These are phyloP conservation scores for Wickerhamiella occidentalis DNA, from an alignment of 805 yeast genomes.

Conservation along the genomic window DNA sequence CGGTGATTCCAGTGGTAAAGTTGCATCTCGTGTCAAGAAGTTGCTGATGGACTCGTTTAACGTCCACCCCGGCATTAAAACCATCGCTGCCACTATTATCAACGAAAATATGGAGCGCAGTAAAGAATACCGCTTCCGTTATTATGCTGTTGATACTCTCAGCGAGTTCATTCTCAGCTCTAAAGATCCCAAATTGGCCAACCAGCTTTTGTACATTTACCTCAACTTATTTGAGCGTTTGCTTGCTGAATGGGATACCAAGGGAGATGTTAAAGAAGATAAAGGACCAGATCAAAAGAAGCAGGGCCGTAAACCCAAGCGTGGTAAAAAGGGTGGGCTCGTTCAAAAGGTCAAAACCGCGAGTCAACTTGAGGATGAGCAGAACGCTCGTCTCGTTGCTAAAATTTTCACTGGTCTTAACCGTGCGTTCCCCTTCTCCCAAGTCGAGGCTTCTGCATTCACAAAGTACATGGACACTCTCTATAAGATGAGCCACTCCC, in stretches of 20 bases:
- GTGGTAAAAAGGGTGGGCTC: slow-evolving; percentile 65
- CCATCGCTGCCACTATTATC: slow-evolving; percentile 63
- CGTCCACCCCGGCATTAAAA: slow-evolving; percentile 92
- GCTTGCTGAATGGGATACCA: slow-evolving; percentile 53
- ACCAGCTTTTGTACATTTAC: slow-evolving; percentile 68
- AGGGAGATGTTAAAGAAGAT: slow-evolving; percentile 30
- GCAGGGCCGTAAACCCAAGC: slow-evolving; percentile 58
- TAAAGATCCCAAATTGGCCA: slow-evolving; percentile 70
- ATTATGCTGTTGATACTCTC: slow-evolving; percentile 75
- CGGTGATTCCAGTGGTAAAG: slow-evolving; percentile 87
- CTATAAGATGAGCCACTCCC: slow-evolving; percentile 82
- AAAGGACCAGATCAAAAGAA: slow-evolving; percentile 37
- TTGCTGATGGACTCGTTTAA: slow-evolving; percentile 69
- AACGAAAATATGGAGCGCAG: slow-evolving; percentile 67
- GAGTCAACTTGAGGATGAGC: slow-evolving; percentile 43
- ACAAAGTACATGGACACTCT: slow-evolving; percentile 70
- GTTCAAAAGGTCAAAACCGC: slow-evolving; percentile 23
- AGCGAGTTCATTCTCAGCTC: slow-evolving; percentile 85
- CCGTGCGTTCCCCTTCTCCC: slow-evolving; percentile 88
- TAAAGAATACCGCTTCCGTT: slow-evolving; percentile 70
- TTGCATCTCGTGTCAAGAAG: slow-evolving; percentile 77
- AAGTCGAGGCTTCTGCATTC: slow-evolving; percentile 51
- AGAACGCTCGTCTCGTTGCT: slow-evolving; percentile 69
- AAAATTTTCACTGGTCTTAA: slow-evolving; percentile 90
- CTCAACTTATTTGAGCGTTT: slow-evolving; percentile 77